phyloP scores from a whole-genome alignment of 228 moss, liverwort and hornwort genomes.

The Sphagnum fallax region DNA sequence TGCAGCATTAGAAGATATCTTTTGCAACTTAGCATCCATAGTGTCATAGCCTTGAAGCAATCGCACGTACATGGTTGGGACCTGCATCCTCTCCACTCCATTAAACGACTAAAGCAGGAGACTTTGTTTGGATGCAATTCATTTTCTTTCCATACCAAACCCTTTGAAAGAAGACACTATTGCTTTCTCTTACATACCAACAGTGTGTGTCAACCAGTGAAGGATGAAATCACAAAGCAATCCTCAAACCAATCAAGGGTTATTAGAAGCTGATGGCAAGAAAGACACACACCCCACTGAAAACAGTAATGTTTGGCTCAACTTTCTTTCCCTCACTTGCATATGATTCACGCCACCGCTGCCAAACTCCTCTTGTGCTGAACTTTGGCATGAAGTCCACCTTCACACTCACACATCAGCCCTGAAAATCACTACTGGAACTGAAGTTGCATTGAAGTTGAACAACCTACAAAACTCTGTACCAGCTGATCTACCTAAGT shows the following conservation, averaged over 20 bases:
- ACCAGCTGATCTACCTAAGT: too few species aligned
- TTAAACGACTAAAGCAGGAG: too few species aligned
- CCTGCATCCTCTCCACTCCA: slow-evolving; percentile 24
- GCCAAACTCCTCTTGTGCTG: slow-evolving; percentile 91
- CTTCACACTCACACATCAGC: slow-evolving; percentile 24
- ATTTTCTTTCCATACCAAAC: too few species aligned
- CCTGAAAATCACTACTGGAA: not conserved
- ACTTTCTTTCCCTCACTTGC: slow-evolving; percentile 36
- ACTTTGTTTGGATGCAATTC: too few species aligned
- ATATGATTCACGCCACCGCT: slow-evolving; percentile 67
- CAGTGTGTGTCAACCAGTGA: too few species aligned
- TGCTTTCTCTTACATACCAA: too few species aligned
- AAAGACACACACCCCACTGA: slow-evolving; percentile 68
- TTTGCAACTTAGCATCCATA: slow-evolving; percentile 70
- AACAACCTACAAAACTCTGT: too few species aligned
- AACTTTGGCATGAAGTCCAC: slow-evolving; percentile 89
- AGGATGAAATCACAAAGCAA: too few species aligned
- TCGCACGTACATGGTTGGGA: slow-evolving; percentile 89
- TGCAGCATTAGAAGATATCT: slow-evolving; percentile 62
- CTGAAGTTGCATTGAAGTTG: too few species aligned
- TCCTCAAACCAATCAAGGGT: too few species aligned
- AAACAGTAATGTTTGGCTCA: slow-evolving; percentile 53
- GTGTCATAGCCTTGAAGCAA: slow-evolving; percentile 86
- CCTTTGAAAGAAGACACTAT: too few species aligned
- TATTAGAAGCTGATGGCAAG: not conserved